Percentiles rank a stretch among this genome's conserved stretches.
Evolutionary conservation across 139 green algal genomes (phyloP).

Genomic region (Chlorella sp.): DNA sequence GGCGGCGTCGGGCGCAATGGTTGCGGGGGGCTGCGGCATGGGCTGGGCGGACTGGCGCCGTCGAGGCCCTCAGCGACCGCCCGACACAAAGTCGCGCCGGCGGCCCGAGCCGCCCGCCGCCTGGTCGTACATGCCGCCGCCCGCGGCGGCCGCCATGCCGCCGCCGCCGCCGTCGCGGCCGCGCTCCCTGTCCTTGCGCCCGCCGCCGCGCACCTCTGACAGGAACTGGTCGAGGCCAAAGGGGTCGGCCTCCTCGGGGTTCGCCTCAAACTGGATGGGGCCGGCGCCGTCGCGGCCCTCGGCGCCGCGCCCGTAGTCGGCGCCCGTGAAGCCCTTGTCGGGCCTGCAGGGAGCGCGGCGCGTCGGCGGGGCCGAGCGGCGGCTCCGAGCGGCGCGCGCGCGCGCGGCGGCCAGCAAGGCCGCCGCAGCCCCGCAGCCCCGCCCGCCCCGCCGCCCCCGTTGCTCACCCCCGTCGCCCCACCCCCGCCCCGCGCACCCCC

Average conservation of each 20-base stretch:
- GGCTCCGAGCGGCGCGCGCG: no score
- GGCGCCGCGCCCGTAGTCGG: slow-evolving; percentile 49
- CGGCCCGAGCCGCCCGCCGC: slow-evolving; percentile 44
- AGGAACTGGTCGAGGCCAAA: slow-evolving; percentile 96
- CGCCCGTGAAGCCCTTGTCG: slow-evolving; percentile 88
- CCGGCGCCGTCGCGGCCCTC: slow-evolving; percentile 6
- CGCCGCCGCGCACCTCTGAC: slow-evolving; percentile 65
- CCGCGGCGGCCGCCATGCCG: slow-evolving; percentile 71
- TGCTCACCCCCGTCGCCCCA: no score
- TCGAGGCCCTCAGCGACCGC: slow-evolving; percentile 9
- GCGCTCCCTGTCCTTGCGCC: slow-evolving; percentile 53
- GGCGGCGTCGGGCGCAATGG: no score
- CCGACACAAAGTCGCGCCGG: slow-evolving; percentile 44
- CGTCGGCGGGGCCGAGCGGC: no score
- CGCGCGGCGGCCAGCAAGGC: no score
- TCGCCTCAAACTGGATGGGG: slow-evolving; percentile 89
- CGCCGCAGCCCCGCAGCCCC: no score
- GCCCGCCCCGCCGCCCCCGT: no score
- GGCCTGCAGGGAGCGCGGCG: no score
- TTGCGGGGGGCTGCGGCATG: no score
- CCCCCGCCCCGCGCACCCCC: no score
- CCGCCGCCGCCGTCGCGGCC: slow-evolving; percentile 66
- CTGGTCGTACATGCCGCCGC: slow-evolving; percentile 61
- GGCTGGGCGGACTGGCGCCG: no score
- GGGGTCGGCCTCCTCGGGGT: slow-evolving; percentile 83